A percentile compares a stretch with the other conserved stretches of the same genome.
These are phyloP conservation scores for Coemansia sp. DNA, from an alignment of 192 early-diverging fungal genomes.

Conservation along the genomic window DNA sequence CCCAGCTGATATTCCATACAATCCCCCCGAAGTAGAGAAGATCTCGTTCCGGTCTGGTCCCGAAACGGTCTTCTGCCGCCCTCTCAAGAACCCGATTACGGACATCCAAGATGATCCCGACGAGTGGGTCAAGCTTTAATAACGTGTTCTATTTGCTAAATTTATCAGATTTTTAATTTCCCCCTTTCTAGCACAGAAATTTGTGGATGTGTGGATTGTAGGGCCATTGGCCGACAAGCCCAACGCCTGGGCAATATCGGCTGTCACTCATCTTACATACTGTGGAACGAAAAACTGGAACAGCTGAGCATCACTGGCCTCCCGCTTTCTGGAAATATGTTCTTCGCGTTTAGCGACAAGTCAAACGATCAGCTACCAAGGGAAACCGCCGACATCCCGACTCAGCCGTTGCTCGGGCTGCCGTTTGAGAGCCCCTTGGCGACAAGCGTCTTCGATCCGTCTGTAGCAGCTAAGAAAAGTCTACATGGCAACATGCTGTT, in stretches of 20 bases:
- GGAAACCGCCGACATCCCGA: background rate
- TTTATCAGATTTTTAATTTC: background rate
- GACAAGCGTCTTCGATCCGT: background rate
- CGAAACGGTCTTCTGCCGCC: conserved; percentile 34
- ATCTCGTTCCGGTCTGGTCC: conserved; percentile 33
- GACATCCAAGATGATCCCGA: conserved; percentile 22
- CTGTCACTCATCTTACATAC: background rate
- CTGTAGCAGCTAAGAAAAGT: background rate
- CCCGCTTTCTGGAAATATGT: background rate
- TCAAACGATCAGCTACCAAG: background rate
- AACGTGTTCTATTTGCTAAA: background rate
- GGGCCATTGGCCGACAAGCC: too few relatives aligned
- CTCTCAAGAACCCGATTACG: conserved; percentile 20
- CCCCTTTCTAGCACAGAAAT: too few relatives aligned
- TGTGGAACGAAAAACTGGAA: background rate
- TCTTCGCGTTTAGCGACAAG: background rate
- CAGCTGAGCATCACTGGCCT: background rate
- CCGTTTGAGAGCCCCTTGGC: background rate
- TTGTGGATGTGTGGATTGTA: too few relatives aligned
- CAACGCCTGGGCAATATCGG: too few relatives aligned
- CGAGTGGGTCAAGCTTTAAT: background rate
- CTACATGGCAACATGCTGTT: background rate
- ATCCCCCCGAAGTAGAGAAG: background rate
- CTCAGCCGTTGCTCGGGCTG: background rate
- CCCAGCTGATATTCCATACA: conserved; percentile 25